phyloP scores from a whole-genome alignment of 2,329 filamentous ascomycete genomes.

The Botrytis paeoniae region DNA sequence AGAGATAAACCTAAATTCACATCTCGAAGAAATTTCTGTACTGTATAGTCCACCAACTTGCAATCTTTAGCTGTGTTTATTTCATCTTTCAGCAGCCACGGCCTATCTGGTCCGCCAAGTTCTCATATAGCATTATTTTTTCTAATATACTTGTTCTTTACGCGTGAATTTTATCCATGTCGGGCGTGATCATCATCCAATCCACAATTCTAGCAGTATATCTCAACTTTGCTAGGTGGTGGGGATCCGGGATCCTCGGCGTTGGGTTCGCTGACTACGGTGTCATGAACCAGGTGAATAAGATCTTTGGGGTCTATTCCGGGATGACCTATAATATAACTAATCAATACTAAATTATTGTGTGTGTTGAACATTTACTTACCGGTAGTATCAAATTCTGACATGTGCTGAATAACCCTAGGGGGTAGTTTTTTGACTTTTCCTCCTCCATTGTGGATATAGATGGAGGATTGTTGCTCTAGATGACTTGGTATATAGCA shows the following conservation, averaged over 20 bases:
- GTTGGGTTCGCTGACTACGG: rapidly evolving
- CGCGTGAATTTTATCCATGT: neutral
- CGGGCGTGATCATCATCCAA: rapidly evolving
- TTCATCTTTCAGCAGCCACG: neutral
- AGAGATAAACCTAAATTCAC: neutral
- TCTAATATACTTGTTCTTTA: neutral
- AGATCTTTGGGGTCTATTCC: neutral
- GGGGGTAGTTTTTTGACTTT: neutral
- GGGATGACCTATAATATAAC: neutral
- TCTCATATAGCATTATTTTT: neutral
- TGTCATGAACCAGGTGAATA: neutral
- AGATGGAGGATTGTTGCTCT: neutral
- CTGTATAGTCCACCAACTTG: neutral
- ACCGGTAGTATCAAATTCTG: neutral
- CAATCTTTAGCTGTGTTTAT: neutral
- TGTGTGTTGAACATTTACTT: neutral
- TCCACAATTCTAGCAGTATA: neutral
- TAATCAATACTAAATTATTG: neutral
- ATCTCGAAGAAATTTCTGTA: neutral
- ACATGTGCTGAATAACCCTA: neutral
- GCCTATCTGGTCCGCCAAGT: neutral
- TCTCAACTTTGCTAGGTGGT: rapidly evolving
- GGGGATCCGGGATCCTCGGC: rapidly evolving
- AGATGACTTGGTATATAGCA: neutral
- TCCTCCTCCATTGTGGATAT: neutral